Evolutionary conservation across 2,329 filamentous ascomycete genomes (phyloP).

Genomic region (Ophiostoma himal-ulmi): DNA sequence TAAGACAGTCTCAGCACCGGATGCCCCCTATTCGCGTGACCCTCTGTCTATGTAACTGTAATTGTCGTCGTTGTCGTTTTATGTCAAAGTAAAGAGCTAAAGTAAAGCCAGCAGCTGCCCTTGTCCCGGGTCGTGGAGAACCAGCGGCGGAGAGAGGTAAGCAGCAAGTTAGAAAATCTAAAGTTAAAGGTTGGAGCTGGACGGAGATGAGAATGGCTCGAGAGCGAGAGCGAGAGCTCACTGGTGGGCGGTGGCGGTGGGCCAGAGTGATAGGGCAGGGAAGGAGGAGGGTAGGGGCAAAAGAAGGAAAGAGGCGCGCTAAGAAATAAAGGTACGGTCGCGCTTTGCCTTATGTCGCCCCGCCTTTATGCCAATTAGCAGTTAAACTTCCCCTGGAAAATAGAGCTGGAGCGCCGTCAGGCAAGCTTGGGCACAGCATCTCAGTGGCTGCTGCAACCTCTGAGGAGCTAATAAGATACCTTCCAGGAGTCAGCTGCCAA

Average conservation of each 20-base stretch:
- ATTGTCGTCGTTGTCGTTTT: background rate
- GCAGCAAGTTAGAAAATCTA: background rate
- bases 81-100: background rate
- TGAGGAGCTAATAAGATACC: background rate
- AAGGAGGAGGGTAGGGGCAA: background rate
- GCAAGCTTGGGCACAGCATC: background rate
- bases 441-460: background rate
- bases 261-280: background rate
- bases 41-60: background rate
- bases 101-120: background rate
- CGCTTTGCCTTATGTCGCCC: background rate
- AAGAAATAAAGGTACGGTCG: background rate
- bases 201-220: background rate
- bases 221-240: background rate
- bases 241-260: background rate
- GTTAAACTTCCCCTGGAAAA: slow-evolving; percentile 1
- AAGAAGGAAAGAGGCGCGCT: background rate
- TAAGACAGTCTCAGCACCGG: background rate
- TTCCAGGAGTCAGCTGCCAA: background rate
- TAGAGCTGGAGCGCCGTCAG: background rate
- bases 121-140: background rate
- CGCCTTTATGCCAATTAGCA: background rate
- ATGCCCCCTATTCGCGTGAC: background rate
- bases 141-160: background rate
- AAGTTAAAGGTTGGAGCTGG: background rate